A percentile compares a stretch with the other conserved stretches of the same genome.
Conservation (phyloP, 2,329 filamentous ascomycete genomes). For the Claviceps digitariae region DNA sequence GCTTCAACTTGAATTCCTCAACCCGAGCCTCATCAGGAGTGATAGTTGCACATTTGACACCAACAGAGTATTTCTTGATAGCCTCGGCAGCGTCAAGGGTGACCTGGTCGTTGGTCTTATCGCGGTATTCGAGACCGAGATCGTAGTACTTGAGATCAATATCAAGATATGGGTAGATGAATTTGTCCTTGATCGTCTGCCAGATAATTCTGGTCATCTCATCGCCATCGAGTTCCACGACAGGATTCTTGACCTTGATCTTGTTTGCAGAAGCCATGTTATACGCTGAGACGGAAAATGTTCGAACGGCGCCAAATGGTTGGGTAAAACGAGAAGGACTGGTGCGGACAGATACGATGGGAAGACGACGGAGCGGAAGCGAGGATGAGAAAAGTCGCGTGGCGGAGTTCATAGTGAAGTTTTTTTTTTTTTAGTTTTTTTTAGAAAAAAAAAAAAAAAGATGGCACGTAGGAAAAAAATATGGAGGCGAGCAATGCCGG, state of each 20-base stretch:
- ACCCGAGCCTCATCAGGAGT: slow-evolving; percentile 95
- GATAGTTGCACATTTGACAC: slow-evolving; percentile 98
- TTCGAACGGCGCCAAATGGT: slow-evolving; percentile 30
- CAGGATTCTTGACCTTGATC: slow-evolving; percentile 99
- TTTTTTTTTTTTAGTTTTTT: too few relatives aligned
- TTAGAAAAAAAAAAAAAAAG: too few relatives aligned
- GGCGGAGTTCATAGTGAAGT: slow-evolving; percentile 15
- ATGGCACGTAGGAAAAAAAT: too few relatives aligned
- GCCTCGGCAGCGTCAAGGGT: slow-evolving; percentile 90
- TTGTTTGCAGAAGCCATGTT: slow-evolving; percentile 53
- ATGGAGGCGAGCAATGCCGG: slow-evolving; percentile 5
- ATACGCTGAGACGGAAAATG: slow-evolving; percentile 51
- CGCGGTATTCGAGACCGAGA: slow-evolving; percentile 83
- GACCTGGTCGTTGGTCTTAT: slow-evolving; percentile 92
- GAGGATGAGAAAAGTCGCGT: slow-evolving; percentile 18
- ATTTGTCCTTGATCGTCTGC: slow-evolving; percentile 98
- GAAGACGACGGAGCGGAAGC: slow-evolving; percentile 16
- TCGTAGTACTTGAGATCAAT: slow-evolving; percentile 98
- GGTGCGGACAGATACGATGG: slow-evolving; percentile 12
- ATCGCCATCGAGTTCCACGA: slow-evolving; percentile 91
- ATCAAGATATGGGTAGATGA: slow-evolving; percentile 91
- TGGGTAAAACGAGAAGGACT: slow-evolving; percentile 27
- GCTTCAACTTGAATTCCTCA: slow-evolving; percentile 96
- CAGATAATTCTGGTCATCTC: slow-evolving; percentile 99
- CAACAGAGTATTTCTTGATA: slow-evolving; percentile 97